phyloP scores from a whole-genome alignment of 176 grass and related monocot species.

The Oryza coarctata region DNA sequence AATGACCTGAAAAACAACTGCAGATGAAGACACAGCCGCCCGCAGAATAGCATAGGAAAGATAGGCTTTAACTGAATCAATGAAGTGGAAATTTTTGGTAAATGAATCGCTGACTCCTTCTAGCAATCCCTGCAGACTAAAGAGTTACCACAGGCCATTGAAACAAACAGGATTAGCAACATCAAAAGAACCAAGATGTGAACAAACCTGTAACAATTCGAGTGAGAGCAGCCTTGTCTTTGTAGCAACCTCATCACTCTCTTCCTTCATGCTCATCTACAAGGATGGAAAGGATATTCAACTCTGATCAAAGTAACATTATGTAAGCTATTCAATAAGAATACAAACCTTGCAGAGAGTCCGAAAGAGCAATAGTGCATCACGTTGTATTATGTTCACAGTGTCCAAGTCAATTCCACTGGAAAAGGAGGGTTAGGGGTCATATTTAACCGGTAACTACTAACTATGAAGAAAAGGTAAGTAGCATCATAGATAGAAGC shows the following conservation, averaged over 20 bases:
- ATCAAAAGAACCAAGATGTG: slow-evolving; percentile 18
- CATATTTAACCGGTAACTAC: slow-evolving; percentile 23
- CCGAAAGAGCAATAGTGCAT: slow-evolving; percentile 87
- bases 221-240: slow-evolving; percentile 98
- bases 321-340: slow-evolving; percentile 36
- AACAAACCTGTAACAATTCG: slow-evolving; percentile 87
- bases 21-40: slow-evolving; percentile 84
- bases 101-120: slow-evolving; percentile 89
- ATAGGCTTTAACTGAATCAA: slow-evolving; percentile 99
- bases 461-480: slow-evolving; percentile 24
- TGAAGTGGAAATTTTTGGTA: slow-evolving; percentile 99
- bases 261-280: slow-evolving; percentile 99
- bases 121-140: slow-evolving; percentile 77
- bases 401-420: slow-evolving; percentile 94
- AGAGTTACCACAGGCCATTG: slow-evolving; percentile 23
- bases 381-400: slow-evolving; percentile 85
- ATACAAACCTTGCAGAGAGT: slow-evolving; percentile 93
- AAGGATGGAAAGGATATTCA: slow-evolving; percentile 33
- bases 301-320: slow-evolving; percentile 14
- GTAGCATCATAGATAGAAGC: slow-evolving; percentile 18
- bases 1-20: slow-evolving; percentile 90
- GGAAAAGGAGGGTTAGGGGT: background rate
- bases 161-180: slow-evolving; percentile 43
- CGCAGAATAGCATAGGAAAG: slow-evolving; percentile 93
- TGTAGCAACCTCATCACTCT: slow-evolving; percentile 87